Evolutionary conservation across 1,284 basidiomycete genomes (phyloP), one percentile per base, ranked within the genome.

Genomic region (Xerocomus minutiporus): DNA sequence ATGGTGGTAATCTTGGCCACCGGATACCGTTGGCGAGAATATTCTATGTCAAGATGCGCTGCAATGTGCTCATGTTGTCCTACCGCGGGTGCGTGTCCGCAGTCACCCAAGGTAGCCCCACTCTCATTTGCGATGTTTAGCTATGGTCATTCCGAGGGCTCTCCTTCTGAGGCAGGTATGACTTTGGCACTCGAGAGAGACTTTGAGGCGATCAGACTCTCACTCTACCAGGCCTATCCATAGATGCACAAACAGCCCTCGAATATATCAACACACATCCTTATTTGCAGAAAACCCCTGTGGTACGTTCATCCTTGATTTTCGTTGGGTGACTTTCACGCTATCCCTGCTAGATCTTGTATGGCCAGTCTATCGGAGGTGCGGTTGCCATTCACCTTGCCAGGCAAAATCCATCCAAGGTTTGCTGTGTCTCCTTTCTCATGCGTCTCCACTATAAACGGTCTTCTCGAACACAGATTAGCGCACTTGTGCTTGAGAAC

Each of bases 311-410:
- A 29, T 40, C 40, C 25, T 32, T 8, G 3, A 8, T 17, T 42
- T 4, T 20, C 9, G 2, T 34, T 29, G 3, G 8, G 25, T 11
- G n/a, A 32, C 15, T 36, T 57, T 39, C 36, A 60, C 51, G 28
- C 57, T 57, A 46, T 43, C 41, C 65, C 66, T 50, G 57, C 25
- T 53, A 87, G 85, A 75, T 92, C 43, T 70, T 95, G 0, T 98
- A 93, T 62, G 95, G 96, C 0, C 96, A 98, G 70, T 94, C 91
- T 7, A 92, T 99, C 29, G 96, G 96, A 13, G 95, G 95, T n/a
- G 95, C 95, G 0, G 94, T 98, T 1, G 81, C 90, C 12, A 88
- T 97, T 48, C 88, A 95, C 68, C 83, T 97, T 5, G 91, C 91
- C 0, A 86, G 84, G 52, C 80, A 82, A 36, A 95, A 95, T 65